Percentiles rank a stretch among this genome's conserved stretches.
Conservation (phyloP, 306 rosid species). For the Abrus precatorius region DNA sequence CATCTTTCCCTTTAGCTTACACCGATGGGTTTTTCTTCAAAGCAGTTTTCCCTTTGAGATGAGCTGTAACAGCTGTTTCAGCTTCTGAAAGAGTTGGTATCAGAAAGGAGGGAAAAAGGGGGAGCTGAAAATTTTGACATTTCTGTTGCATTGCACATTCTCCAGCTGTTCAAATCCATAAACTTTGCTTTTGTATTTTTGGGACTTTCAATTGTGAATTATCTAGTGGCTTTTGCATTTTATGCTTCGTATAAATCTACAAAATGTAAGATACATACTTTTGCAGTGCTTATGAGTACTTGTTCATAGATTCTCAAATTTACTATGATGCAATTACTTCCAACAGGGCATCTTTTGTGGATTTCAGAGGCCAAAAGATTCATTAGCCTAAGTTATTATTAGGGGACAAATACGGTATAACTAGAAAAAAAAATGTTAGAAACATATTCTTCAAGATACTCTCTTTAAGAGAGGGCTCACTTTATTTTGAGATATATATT, state of each 20-base stretch:
- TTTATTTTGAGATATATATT: no score
- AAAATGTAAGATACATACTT: conserved; percentile 3
- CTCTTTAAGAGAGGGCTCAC: no score
- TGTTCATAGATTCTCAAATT: conserved; percentile 21
- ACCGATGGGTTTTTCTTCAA: conserved; percentile 17
- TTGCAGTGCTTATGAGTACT: conserved; percentile 14
- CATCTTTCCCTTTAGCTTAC: conserved; percentile 58
- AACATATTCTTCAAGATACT: no score
- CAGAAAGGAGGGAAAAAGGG: not conserved
- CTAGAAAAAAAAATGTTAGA: not conserved
- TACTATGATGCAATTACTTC: not conserved
- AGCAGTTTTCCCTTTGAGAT: conserved; percentile 30
- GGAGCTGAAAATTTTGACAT: conserved; percentile 46
- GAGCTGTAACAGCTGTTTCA: conserved; percentile 24
- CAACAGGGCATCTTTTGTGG: not conserved
- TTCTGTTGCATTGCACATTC: conserved; percentile 44
- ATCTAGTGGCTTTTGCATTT: not conserved
- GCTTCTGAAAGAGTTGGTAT: conserved; percentile 27
- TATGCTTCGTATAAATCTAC: conserved; percentile 18
- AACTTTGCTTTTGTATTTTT: conserved; percentile 41
- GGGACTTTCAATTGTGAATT: conserved; percentile 51
- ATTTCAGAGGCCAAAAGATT: not conserved
- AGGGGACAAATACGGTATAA: not conserved
- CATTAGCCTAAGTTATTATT: not conserved
- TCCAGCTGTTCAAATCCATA: conserved; percentile 45